Percentiles rank a stretch among this genome's conserved stretches.
These are phyloP conservation scores for Rhododendron simsii DNA, from an alignment of 148 eudicot species.

Conservation along the genomic window DNA sequence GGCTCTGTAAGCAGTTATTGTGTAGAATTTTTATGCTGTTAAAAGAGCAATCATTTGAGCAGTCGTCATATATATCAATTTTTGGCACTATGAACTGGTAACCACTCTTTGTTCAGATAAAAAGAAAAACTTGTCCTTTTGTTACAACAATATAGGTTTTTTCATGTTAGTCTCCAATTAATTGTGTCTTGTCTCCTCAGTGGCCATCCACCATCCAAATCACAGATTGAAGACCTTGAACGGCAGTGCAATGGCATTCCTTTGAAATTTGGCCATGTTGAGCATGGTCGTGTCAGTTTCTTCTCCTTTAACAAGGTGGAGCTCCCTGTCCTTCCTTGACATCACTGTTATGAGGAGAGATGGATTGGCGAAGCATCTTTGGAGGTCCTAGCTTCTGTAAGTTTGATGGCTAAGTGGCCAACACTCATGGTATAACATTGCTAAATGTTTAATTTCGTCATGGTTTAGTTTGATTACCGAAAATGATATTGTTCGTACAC, in stretches of 20 bases:
- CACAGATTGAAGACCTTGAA: slow-evolving; percentile 58
- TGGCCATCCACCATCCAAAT: slow-evolving; percentile 55
- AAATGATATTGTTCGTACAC: neutral
- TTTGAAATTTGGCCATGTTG: slow-evolving; percentile 56
- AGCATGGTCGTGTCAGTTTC: slow-evolving; percentile 76
- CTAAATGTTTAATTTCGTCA: neutral
- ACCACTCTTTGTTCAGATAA: neutral
- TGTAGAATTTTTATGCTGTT: neutral
- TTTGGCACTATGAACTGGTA: neutral
- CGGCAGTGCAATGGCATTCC: slow-evolving; percentile 45
- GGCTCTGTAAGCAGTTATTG: neutral
- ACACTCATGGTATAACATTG: neutral
- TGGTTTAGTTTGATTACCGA: neutral
- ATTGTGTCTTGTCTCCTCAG: slow-evolving; percentile 22
- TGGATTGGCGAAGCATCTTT: neutral
- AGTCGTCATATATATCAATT: neutral
- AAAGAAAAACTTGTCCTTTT: neutral
- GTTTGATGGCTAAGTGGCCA: neutral
- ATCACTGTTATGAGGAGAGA: neutral
- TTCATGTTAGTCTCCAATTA: neutral
- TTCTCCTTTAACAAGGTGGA: slow-evolving; percentile 53
- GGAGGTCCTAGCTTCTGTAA: neutral
- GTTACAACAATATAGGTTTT: neutral
- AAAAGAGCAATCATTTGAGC: neutral
- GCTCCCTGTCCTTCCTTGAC: slow-evolving; percentile 60